Conservation (phyloP, 768 basidiomycete genomes). For the Phylloporus scabripes region DNA sequence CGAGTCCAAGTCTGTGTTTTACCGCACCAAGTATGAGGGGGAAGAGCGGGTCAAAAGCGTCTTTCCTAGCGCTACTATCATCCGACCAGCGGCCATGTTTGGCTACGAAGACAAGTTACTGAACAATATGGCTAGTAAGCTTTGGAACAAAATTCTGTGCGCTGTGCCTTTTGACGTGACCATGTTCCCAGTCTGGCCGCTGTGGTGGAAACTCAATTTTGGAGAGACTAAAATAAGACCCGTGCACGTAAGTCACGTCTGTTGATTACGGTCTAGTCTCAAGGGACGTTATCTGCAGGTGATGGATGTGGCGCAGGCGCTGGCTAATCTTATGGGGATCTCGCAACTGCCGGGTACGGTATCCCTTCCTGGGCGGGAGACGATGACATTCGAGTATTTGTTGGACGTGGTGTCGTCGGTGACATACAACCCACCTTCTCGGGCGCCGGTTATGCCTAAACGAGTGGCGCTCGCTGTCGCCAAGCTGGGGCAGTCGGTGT, state of each 20-base stretch:
- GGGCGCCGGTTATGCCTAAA: slow-evolving; percentile 75
- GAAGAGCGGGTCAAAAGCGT: slow-evolving; percentile 80
- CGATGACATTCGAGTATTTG: slow-evolving; percentile 77
- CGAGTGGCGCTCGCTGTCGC: slow-evolving; percentile 59
- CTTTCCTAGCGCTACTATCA: slow-evolving; percentile 83
- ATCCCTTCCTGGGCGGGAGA: slow-evolving; percentile 84
- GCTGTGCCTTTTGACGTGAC: slow-evolving; percentile 13
- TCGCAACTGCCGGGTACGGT: slow-evolving; percentile 63
- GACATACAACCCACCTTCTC: slow-evolving; percentile 69
- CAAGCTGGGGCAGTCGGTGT: slow-evolving; percentile 54
- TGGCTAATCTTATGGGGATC: slow-evolving; percentile 67
- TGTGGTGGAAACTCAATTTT: slow-evolving; percentile 92
- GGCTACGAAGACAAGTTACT: slow-evolving; percentile 95
- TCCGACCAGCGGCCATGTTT: slow-evolving; percentile 80
- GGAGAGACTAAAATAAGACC: slow-evolving; percentile 85
- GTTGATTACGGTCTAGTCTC: slow-evolving; percentile 12
- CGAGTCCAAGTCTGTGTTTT: slow-evolving; percentile 75
- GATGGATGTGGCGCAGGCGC: slow-evolving; percentile 88
- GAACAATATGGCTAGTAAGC: slow-evolving; percentile 86
- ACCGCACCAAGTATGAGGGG: slow-evolving; percentile 84
- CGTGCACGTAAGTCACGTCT: slow-evolving; percentile 64
- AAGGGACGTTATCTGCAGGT: slow-evolving; percentile 47
- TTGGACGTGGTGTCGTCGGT: slow-evolving; percentile 73
- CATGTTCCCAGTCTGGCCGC: slow-evolving; percentile 59
- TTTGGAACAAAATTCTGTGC: slow-evolving; percentile 1